Evolutionary conservation across 495 filamentous ascomycete species (phyloP), one percentile per base, ranked within the genome.

Genomic region (Usnea hakonensis): DNA sequence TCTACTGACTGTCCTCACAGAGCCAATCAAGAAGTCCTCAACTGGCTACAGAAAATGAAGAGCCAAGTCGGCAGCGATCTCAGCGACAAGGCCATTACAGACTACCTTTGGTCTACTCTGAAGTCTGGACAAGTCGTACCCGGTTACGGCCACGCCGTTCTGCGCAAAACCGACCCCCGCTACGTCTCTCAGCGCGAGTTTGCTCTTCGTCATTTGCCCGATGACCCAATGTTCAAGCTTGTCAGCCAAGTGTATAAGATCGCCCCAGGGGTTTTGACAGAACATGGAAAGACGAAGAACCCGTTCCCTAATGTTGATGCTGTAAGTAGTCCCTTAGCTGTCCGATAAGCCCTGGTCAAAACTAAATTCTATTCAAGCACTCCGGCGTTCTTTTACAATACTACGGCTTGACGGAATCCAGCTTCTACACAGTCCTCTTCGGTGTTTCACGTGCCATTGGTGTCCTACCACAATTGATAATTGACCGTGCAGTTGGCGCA

Each of bases 181-280:
- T 98, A 97, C 85, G 86, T 89, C 71, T 94, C 93, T 65, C 94
- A 97, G 82, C 90, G 94, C 77, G 88, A 90, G 69, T 98, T 98
- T 69, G 94, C 94, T 58, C 89, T 90, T 68, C 87, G 85, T 79
- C 85, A 93, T 74, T 88, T 97, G 73, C 90, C 92, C 70, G 83
- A 94, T 74, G 92, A 96, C 81, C 90, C 90, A 67, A 96, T 98
- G 91, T 98, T 96, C 90, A 89, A 97, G 84, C 87, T 98, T 61
- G 94, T 98, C 79, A 90, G 87, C 84, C 91, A 97, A 80, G 93
- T 97, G 67, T 97, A 96, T 87, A 97, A 98, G 87, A 97, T 98
- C 73, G 94, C 94, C 60, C 95, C 94, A 65, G 90, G 89, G 72
- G 94, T 98, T 62, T 80, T 98, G 69, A 97, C 95, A 64, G 93